A percentile compares a stretch with the other conserved stretches of the same genome.
phyloP scores from a whole-genome alignment of 108 stramenopile genomes.

The Cyclotella distinguenda region DNA sequence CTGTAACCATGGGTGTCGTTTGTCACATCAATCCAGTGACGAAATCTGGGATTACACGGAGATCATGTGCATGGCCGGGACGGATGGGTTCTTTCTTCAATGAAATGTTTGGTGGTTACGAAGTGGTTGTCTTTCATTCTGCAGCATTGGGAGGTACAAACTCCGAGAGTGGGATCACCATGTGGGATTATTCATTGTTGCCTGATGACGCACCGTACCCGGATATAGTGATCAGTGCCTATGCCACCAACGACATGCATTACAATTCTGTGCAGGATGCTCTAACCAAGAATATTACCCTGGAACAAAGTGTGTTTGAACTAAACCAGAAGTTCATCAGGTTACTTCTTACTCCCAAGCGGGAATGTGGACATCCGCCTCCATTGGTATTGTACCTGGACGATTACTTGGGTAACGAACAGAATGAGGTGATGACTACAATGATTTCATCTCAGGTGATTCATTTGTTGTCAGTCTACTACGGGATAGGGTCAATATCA shows the following conservation, averaged over 20 bases:
- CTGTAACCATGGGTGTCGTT: conserved; percentile 71
- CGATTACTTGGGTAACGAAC: conserved; percentile 84
- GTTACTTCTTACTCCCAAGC: conserved; percentile 45
- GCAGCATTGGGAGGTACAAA: conserved; percentile 80
- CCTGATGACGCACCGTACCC: conserved; percentile 63
- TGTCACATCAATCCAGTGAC: conserved; percentile 57
- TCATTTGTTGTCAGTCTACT: conserved; percentile 66
- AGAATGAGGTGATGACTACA: conserved; percentile 59
- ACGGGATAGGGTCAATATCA: conserved; percentile 65
- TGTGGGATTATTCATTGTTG: conserved; percentile 75
- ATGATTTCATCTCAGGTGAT: conserved; percentile 57
- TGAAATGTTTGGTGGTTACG: conserved; percentile 22
- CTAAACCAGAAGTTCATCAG: conserved; percentile 69
- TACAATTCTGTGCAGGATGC: conserved; percentile 53
- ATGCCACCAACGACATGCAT: conserved; percentile 85
- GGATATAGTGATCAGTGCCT: conserved; percentile 78
- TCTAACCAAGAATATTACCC: conserved; percentile 45
- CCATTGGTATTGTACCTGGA: conserved; percentile 73
- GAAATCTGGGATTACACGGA: conserved; percentile 39
- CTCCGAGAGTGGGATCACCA: conserved; percentile 59
- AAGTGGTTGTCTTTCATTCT: conserved; percentile 53
- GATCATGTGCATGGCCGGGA: conserved; percentile 67
- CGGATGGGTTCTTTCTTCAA: conserved; percentile 45
- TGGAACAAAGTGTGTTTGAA: conserved; percentile 63
- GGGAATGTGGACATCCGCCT: conserved; percentile 28